These are phyloP conservation scores for Beauveria varroae DNA, from an alignment of 2,329 filamentous ascomycete species.

Conservation along the genomic window DNA sequence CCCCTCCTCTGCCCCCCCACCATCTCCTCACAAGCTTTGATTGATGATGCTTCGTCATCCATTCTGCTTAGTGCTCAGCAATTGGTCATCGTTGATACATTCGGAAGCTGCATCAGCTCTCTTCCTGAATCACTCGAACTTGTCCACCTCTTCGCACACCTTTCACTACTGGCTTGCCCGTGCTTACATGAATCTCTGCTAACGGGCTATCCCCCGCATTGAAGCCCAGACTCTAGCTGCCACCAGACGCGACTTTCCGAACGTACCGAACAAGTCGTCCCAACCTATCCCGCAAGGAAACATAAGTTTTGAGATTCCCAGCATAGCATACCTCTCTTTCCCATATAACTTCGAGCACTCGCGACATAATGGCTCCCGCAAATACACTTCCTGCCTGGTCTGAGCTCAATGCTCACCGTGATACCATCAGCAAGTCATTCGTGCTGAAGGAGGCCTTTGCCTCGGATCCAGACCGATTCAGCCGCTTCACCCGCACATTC, in stretches of 20 bases:
- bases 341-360: background rate
- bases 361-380: constrained; percentile 63
- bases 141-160: background rate
- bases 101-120: background rate
- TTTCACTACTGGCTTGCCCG: background rate
- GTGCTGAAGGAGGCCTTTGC: constrained; percentile 90
- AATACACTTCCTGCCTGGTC: constrained; percentile 82
- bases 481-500: constrained; percentile 84
- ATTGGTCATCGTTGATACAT: constrained; percentile 6
- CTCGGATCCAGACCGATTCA: constrained; percentile 79
- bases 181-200: background rate
- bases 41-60: constrained; percentile 10
- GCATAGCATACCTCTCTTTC: background rate
- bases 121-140: background rate
- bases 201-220: background rate
- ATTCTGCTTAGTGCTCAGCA: background rate
- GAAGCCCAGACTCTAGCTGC: background rate
- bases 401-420: constrained; percentile 84
- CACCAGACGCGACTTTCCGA: background rate
- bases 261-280: background rate
- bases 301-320: background rate
- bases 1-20: constrained; percentile 11
- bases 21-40: constrained; percentile 4
- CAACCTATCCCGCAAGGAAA: background rate
- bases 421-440: constrained; percentile 77